Evolutionary conservation across 306 rosid species (phyloP), one percentile per base, ranked within the genome.

Genomic region (Vigna mungo): DNA sequence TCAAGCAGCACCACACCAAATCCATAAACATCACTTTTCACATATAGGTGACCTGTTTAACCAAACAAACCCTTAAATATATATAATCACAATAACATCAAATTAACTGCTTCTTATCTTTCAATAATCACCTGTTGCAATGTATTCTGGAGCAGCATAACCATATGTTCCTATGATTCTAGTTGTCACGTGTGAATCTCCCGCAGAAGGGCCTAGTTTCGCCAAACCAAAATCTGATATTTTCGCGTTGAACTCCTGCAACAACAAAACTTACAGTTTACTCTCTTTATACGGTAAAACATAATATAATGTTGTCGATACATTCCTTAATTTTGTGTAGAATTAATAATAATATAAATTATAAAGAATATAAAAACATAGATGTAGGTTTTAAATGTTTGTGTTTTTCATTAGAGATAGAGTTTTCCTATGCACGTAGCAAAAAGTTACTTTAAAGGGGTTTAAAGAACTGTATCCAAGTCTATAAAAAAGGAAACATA

Each of bases 191-290:
- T 95, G 97, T 5, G 98, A 75, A 16, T 89, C 88, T 82, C 69
- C 92, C 21, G 84, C 91, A 2, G 91, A 53, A 66, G 98, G 96
- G 73, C 97, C 97, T 80, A 89, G 78, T 81, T 91, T 95, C 0
- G 97, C 97, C 87, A 92, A 82, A 12, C 97, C 98, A 68, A 95
- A 95, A 84, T 95, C 97, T 1, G 98, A 72, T 21, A 92, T 90
- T 77, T 90, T 95, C 3, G 98, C 93, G 43, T 87, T 90, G 86
- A 83, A 95, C 63, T 81, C 79, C 97, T 92, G 86, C 64, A 67
- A 37, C 27, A 4, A 72, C 27, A 74, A 30, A 30, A 30, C 4
- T 30, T 4, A 30, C 3, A 30, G 3, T 25, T 25, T 23, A 23
- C 25, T 23, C 25, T 23, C 25, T 23, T 23, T 23, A 1, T 23